These are phyloP conservation scores for Apiospora arundinis DNA, from an alignment of 2,329 filamentous ascomycete genomes.

Conservation along the genomic window DNA sequence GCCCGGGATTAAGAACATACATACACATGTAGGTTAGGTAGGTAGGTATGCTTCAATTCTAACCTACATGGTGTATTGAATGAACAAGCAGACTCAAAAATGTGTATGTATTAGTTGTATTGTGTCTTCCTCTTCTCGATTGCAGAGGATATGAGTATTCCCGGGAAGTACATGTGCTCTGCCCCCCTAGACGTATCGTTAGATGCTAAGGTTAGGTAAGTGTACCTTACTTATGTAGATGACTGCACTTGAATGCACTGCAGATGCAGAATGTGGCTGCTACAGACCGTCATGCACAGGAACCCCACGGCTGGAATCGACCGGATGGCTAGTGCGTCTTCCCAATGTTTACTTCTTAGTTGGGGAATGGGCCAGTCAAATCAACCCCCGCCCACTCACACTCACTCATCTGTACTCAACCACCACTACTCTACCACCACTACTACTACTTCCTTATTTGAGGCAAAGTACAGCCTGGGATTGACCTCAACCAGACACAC, in stretches of 20 bases:
- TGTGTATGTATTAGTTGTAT: too few relatives aligned
- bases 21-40: too few relatives aligned
- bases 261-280: conserved; percentile 7
- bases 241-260: conserved; percentile 6
- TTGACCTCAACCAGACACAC: conserved; percentile 10
- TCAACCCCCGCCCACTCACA: conserved; percentile 9
- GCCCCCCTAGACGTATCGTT: too few relatives aligned
- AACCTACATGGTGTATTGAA: background rate
- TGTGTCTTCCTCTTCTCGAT: too few relatives aligned
- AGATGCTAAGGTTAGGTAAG: too few relatives aligned
- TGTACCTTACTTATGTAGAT: too few relatives aligned
- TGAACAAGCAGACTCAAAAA: background rate
- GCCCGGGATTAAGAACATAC: background rate
- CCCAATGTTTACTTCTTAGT: conserved; percentile 15
- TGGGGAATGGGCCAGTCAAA: conserved; percentile 16
- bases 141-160: background rate
- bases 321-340: conserved; percentile 1
- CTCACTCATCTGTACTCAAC: background rate
- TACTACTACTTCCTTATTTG: background rate
- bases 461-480: background rate
- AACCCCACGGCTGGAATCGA: conserved; percentile 11
- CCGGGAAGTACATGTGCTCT: background rate
- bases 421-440: background rate
- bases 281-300: background rate
- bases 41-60: background rate